Conservation (phyloP, 1,139 yeast species). For the Candida glucosophila region DNA sequence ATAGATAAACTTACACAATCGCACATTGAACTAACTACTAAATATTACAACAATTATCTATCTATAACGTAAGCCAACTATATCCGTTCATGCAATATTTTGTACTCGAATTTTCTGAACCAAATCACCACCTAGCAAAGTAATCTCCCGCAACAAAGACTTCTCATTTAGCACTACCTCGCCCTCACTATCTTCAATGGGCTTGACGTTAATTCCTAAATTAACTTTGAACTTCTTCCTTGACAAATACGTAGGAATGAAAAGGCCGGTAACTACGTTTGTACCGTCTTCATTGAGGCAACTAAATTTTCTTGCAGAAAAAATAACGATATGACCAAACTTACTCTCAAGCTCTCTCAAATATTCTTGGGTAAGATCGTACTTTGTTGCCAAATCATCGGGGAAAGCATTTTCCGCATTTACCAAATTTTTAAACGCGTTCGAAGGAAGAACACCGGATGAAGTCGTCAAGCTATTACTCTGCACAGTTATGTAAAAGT, state of each 20-base stretch:
- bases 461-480: conserved; percentile 33
- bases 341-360: conserved; percentile 49
- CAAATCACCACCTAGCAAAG: conserved; percentile 67
- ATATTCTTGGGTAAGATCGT: conserved; percentile 50
- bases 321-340: conserved; percentile 47
- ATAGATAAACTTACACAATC: too few relatives aligned
- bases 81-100: not conserved
- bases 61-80: not conserved
- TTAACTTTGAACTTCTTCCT: conserved; percentile 70
- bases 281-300: conserved; percentile 40
- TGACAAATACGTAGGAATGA: conserved; percentile 55
- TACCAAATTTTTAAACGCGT: conserved; percentile 58
- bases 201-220: conserved; percentile 66
- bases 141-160: conserved; percentile 68
- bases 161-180: conserved; percentile 64
- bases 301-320: conserved; percentile 51
- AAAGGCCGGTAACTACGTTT: conserved; percentile 68
- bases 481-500: conserved; percentile 59
- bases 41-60: too few relatives aligned
- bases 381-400: conserved; percentile 33
- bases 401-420: conserved; percentile 33
- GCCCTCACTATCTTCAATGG: conserved; percentile 36
- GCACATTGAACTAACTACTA: too few relatives aligned
- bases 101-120: conserved; percentile 6
- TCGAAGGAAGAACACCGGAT: conserved; percentile 49